Conservation (phyloP, 2,329 filamentous ascomycete genomes). For the Pseudogymnoascus sp. region DNA sequence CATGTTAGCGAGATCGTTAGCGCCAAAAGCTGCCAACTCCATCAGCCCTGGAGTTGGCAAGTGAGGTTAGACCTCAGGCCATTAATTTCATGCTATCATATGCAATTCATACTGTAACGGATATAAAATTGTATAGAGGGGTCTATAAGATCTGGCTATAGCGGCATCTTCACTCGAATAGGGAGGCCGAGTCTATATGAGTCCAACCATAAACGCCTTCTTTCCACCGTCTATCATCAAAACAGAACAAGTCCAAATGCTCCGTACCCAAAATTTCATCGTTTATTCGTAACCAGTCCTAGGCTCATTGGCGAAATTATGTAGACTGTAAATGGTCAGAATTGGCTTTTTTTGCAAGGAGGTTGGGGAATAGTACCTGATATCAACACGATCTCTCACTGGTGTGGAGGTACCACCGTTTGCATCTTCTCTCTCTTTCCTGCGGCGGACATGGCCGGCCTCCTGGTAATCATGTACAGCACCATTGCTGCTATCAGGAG, state of each 20-base stretch:
- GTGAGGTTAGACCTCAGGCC: not conserved
- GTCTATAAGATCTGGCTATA: slow-evolving; percentile 5
- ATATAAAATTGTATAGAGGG: slow-evolving; percentile 6
- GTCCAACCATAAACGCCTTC: slow-evolving; percentile 4
- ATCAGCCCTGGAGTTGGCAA: not conserved
- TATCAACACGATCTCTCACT: slow-evolving; percentile 30
- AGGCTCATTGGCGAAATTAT: slow-evolving; percentile 26
- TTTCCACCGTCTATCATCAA: slow-evolving; percentile 7
- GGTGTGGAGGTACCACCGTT: slow-evolving; percentile 19
- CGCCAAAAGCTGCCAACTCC: not conserved
- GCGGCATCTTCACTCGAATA: slow-evolving; percentile 8
- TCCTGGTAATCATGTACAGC: slow-evolving; percentile 14
- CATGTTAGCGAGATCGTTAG: not conserved
- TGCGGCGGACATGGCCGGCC: slow-evolving; percentile 18
- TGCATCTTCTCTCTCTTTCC: slow-evolving; percentile 22
- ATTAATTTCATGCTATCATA: not conserved
- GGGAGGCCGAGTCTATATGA: slow-evolving; percentile 6
- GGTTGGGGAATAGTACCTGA: slow-evolving; percentile 22
- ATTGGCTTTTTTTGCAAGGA: not conserved
- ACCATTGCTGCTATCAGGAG: slow-evolving; percentile 10
- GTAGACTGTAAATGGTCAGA: slow-evolving; percentile 18
- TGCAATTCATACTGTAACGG: not conserved
- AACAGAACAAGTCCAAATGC: slow-evolving; percentile 6
- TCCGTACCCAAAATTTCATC: slow-evolving; percentile 6
- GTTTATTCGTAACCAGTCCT: slow-evolving; percentile 23